These are phyloP conservation scores for Cyberlindnera mississippiensis DNA, from an alignment of 805 yeast genomes.

Conservation along the genomic window DNA sequence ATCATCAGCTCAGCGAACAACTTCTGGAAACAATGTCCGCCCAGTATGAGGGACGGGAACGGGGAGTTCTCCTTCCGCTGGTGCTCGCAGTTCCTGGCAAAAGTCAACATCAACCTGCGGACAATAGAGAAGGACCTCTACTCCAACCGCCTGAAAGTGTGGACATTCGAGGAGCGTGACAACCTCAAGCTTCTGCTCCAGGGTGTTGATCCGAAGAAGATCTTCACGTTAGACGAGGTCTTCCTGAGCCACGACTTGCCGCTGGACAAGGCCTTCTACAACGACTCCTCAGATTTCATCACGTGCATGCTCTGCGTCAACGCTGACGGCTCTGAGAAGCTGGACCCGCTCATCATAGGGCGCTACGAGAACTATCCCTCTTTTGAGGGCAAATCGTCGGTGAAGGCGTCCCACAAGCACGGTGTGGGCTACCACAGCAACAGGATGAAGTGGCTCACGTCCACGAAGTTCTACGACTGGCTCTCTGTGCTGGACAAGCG, in stretches of 20 bases:
- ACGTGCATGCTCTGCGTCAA: conserved; percentile 63
- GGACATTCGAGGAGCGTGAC: conserved; percentile 57
- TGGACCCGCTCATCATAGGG: conserved; percentile 59
- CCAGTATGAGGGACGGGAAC: conserved; percentile 51
- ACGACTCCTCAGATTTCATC: conserved; percentile 38
- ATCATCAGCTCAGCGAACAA: conserved; percentile 60
- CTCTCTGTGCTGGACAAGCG: conserved; percentile 56
- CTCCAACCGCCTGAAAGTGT: conserved; percentile 46
- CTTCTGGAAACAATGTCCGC: conserved; percentile 59
- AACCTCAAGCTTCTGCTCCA: conserved; percentile 42
- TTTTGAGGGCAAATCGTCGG: conserved; percentile 36
- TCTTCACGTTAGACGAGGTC: conserved; percentile 59
- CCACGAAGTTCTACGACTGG: conserved; percentile 61
- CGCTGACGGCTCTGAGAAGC: conserved; percentile 58
- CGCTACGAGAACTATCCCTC: conserved; percentile 46
- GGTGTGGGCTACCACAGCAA: conserved; percentile 56
- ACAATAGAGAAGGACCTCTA: conserved; percentile 41
- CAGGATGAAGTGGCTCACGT: conserved; percentile 59
- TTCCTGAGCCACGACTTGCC: conserved; percentile 57
- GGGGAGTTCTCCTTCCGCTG: conserved; percentile 65
- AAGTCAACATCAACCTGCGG: conserved; percentile 48
- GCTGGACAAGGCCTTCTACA: conserved; percentile 49
- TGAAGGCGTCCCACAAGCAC: conserved; percentile 47
- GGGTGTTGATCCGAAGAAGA: conserved; percentile 45
- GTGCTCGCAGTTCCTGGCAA: conserved; percentile 42